Evolutionary conservation across 352 stramenopile genomes (phyloP), one percentile per base, ranked within the genome.

Genomic region (Pythium rhizo-oryzae): DNA sequence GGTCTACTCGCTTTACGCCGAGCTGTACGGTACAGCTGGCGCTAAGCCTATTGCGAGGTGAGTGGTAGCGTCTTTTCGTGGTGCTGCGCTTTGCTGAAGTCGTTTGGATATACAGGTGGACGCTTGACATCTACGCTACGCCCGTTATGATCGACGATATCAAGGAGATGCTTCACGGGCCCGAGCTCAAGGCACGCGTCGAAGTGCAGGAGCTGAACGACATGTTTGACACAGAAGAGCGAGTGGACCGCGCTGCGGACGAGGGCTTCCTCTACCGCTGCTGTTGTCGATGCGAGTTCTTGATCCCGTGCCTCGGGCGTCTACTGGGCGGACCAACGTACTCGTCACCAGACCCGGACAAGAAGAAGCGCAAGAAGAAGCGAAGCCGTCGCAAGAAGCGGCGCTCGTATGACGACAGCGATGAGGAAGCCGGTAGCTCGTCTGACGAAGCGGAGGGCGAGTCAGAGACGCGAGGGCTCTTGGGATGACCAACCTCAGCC

Each of bases 91-190:
- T 67, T 11, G 21, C 28, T 33, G 4, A 33, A 24, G 39, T 7
- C 16, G 25, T 24, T 50, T 16, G 23, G n/a, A 9, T 33, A 9
- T 33, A 6, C 33, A 76, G 69, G 4, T 93, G 83, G 83, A 93
- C 77, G 30, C 72, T 94, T 16, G 84, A 94, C 59, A 87, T 94
- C 28, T 94, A 94, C 69, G 78, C 84, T 16, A 82, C 80, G 33
- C 86, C 86, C 5, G 85, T 92, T 16, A 82, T 94, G 78, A 81
- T 89, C 35, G 86, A 94, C 55, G 86, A 94, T 56, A 68, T 92
- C 8, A 69, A 72, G 18, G 82, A 88, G 59, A 94, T 94, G 81
- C 74, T 92, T n/a, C 82, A 79, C 52, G 79, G 66, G 1, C 80
- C 84, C 1, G 69, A 85, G 61, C 74, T 94, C 46, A 84, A 81